A percentile compares a stretch with the other conserved stretches of the same genome.
phyloP scores from a whole-genome alignment of 2,329 filamentous ascomycete genomes.

The Phoma sp. region DNA sequence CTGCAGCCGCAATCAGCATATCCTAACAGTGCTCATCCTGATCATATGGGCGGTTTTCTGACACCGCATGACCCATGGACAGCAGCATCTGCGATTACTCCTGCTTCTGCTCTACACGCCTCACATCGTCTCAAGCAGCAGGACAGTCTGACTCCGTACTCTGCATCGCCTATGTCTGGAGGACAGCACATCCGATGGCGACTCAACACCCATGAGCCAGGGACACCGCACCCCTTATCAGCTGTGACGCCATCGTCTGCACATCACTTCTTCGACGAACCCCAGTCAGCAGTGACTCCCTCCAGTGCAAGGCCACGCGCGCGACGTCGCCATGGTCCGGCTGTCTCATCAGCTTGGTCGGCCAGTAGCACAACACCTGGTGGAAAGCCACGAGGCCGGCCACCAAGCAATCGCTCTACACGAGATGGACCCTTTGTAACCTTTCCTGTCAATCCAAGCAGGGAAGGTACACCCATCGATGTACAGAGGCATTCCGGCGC shows the following conservation, averaged over 20 bases:
- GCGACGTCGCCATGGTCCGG: slow-evolving; percentile 76
- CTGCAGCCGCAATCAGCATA: slow-evolving; percentile 57
- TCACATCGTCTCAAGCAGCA: slow-evolving; percentile 44
- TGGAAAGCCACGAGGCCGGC: slow-evolving; percentile 79
- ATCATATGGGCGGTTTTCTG: slow-evolving; percentile 58
- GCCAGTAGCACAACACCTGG: slow-evolving; percentile 67
- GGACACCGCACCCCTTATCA: slow-evolving; percentile 77
- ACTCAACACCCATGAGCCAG: slow-evolving; percentile 65
- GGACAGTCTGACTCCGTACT: slow-evolving; percentile 50
- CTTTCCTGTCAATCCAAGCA: slow-evolving; percentile 68
- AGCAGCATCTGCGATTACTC: slow-evolving; percentile 49
- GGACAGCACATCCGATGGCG: slow-evolving; percentile 57
- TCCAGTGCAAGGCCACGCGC: slow-evolving; percentile 59
- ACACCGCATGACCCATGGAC: slow-evolving; percentile 56
- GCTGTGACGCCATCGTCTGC: slow-evolving; percentile 73
- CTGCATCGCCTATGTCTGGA: slow-evolving; percentile 52
- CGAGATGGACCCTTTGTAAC: slow-evolving; percentile 74
- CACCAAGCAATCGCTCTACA: slow-evolving; percentile 74
- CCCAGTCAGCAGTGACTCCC: slow-evolving; percentile 76
- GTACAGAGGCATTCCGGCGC: slow-evolving; percentile 52
- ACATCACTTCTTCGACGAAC: slow-evolving; percentile 64
- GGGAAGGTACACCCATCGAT: slow-evolving; percentile 56
- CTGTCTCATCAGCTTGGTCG: slow-evolving; percentile 90
- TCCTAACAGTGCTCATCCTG: slow-evolving; percentile 63
- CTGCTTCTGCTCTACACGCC: slow-evolving; percentile 47